Evolutionary conservation across 2,329 filamentous ascomycete species (phyloP).

Genomic region (Penicillium vulpinum): DNA sequence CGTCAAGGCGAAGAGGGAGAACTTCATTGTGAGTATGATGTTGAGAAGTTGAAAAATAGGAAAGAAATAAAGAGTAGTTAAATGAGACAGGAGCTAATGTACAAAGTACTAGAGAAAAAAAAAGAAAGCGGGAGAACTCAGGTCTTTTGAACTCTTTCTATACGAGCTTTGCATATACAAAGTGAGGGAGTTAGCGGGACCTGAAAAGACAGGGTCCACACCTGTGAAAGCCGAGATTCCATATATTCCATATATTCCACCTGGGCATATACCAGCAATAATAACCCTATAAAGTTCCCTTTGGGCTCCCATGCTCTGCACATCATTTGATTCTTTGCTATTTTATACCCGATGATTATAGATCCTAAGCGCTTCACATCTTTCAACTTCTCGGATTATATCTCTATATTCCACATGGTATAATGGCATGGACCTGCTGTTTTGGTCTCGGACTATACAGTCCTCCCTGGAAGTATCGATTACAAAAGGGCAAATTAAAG

Average conservation of each 20-base stretch:
- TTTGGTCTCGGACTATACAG: not conserved
- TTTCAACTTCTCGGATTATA: not conserved
- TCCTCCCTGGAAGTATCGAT: no score
- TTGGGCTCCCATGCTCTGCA: not conserved
- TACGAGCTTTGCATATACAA: not conserved
- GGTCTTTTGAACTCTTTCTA: not conserved
- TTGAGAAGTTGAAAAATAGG: not conserved
- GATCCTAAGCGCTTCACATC: rapidly evolving
- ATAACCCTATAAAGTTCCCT: not conserved
- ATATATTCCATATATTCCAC: no score
- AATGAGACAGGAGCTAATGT: not conserved
- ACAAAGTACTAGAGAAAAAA: no score
- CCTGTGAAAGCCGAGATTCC: not conserved
- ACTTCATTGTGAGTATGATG: constrained; percentile 27
- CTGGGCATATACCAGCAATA: no score
- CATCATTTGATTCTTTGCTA: not conserved
- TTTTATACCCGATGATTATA: not conserved
- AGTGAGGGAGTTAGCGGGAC: constrained; percentile 2
- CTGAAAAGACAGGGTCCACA: not conserved
- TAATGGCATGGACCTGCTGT: not conserved
- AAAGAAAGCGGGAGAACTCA: not conserved
- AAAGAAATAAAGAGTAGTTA: not conserved
- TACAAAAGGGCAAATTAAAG: not conserved
- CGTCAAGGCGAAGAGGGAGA: constrained; percentile 39
- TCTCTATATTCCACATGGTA: not conserved